Evolutionary conservation across 352 stramenopile genomes (phyloP), one percentile per base, ranked within the genome.

Genomic region (Aphanomyces stellatus): DNA sequence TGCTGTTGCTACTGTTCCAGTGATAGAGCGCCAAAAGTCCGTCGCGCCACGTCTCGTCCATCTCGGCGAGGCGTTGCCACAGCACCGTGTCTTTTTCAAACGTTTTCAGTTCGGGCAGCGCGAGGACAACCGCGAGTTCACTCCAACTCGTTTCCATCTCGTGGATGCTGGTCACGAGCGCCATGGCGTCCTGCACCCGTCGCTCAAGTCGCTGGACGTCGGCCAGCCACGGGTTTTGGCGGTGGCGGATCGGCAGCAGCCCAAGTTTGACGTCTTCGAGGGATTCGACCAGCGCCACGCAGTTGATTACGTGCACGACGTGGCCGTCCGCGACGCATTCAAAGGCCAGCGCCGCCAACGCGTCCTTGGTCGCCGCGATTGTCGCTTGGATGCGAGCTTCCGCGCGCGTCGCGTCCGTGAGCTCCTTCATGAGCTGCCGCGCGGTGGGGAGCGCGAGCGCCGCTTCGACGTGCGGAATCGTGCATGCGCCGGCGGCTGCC

Each of bases 171-270:
- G 5, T 33, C 3, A 64, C 13, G 4, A 51, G 17, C 19, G 15
- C 55, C 0, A 37, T 48, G 7, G 55, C 55, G 5, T 46, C 7
- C 25, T 15, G 11, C 8, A 64, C 8, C 4, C 15, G 35, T 15
- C n/a, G 19, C 35, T 64, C 33, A 8, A 46, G 35, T 8, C 33
- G 15, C 24, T 64, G 31, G 19, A 64, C n/a, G 10, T 64, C 35
- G 3, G 4, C 13, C 3, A 64, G 40, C 11, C 35, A 33, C 22
- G 34, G n/a, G 28, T 64, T 64, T 24, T 49, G 19, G 15, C 15
- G n/a, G 55, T 64, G 55, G 11, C 37, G 55, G 22, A 64, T 51
- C 2, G 35, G 17, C 22, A 64, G 25, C 25, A 64, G 30, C n/a
- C 15, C 31, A 11, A 64, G 15, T 1, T 37, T 13, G 17, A 17